Evolutionary conservation across 805 yeast species (phyloP).

Genomic region (Ogataea pignaliae): DNA sequence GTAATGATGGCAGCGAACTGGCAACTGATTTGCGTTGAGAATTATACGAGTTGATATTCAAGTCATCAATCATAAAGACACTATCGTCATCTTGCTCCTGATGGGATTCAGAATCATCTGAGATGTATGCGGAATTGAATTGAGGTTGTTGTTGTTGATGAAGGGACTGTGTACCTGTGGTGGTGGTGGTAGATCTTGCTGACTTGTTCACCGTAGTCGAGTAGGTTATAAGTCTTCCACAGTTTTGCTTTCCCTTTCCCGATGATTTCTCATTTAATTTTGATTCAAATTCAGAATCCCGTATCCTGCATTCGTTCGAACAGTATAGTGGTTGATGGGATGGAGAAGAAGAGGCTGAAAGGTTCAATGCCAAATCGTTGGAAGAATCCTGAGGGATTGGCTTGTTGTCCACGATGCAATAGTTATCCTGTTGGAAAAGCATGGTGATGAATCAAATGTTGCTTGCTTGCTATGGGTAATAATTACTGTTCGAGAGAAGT

Average conservation of each 20-base stretch:
- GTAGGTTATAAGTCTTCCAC: conserved; percentile 14
- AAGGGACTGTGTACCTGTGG: not conserved
- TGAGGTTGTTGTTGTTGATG: not conserved
- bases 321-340: conserved; percentile 12
- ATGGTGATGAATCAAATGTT: not conserved
- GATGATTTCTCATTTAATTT: not conserved
- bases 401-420: conserved; percentile 22
- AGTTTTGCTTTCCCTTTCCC: conserved; percentile 4
- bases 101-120: not conserved
- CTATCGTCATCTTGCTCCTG: conserved; percentile 12
- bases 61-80: conserved; percentile 20
- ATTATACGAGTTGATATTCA: conserved; percentile 16
- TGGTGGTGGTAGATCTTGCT: no score
- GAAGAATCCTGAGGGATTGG: conserved; percentile 5
- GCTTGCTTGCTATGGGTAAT: no score
- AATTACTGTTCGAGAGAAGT: no score
- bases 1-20: conserved; percentile 20
- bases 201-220: conserved; percentile 10
- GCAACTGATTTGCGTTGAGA: conserved; percentile 14
- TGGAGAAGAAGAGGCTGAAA: not conserved
- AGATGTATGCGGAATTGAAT: not conserved
- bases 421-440: conserved; percentile 21
- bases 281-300: conserved; percentile 11
- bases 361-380: not conserved
- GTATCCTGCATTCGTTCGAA: conserved; percentile 17